These are phyloP conservation scores for Fusarium redolens DNA, from an alignment of 2,329 filamentous ascomycete genomes.

Conservation along the genomic window DNA sequence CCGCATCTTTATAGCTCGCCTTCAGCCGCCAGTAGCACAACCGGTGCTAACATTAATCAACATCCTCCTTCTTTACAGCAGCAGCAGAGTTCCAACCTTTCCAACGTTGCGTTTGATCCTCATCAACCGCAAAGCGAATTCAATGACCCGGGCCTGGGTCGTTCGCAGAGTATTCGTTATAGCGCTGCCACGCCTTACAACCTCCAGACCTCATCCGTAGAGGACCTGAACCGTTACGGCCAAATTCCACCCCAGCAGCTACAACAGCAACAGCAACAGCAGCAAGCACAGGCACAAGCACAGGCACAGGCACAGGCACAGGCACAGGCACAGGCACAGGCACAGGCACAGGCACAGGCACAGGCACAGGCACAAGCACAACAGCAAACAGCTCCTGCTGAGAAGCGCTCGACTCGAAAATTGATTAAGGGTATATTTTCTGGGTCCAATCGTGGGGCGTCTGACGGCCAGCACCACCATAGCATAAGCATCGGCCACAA, in stretches of 20 bases:
- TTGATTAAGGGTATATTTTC: conserved; percentile 66
- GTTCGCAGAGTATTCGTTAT: conserved; percentile 65
- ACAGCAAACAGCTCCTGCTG: conserved; percentile 46
- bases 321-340: conserved; percentile 20
- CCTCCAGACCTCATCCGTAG: conserved; percentile 54
- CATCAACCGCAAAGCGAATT: conserved; percentile 57
- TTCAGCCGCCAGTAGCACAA: conserved; percentile 41
- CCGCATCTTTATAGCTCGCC: conserved; percentile 49
- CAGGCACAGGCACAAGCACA: conserved; percentile 21
- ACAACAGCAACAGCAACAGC: conserved; percentile 50
- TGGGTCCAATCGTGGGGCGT: conserved; percentile 51
- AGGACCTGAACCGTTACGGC: conserved; percentile 52
- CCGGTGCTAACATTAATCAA: conserved; percentile 40
- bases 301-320: not conserved
- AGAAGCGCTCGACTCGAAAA: conserved; percentile 64
- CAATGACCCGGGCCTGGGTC: conserved; percentile 56
- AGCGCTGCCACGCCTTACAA: conserved; percentile 50
- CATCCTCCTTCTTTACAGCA: conserved; percentile 47
- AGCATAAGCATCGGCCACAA: conserved; percentile 46
- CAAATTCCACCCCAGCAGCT: conserved; percentile 43
- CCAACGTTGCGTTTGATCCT: conserved; percentile 48
- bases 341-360: not conserved
- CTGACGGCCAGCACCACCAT: conserved; percentile 45
- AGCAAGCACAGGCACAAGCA: not conserved
- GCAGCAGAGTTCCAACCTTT: conserved; percentile 44